Evolutionary conservation across 768 basidiomycete species (phyloP).

Genomic region (Suillus lakei): DNA sequence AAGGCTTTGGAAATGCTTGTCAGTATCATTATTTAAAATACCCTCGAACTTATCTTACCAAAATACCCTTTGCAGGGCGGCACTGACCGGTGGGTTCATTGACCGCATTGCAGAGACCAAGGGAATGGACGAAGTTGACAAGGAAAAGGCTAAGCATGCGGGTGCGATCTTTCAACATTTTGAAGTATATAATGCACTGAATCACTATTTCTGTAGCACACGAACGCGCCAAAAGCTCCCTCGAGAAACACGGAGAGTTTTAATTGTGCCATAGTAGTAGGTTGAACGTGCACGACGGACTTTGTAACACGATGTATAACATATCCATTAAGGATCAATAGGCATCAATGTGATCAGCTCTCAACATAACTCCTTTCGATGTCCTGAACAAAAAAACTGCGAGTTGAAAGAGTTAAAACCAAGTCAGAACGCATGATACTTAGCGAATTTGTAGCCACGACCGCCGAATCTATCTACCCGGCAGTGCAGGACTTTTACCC

Average conservation of each 20-base stretch:
- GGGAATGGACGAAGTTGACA: slow-evolving; percentile 24
- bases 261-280: slow-evolving; percentile 15
- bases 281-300: background rate
- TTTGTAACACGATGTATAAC: background rate
- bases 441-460: background rate
- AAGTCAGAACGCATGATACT: background rate
- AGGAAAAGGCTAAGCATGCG: slow-evolving; percentile 19
- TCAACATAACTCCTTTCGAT: background rate
- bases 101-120: slow-evolving; percentile 30
- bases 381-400: background rate
- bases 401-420: background rate
- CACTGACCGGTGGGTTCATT: slow-evolving; percentile 26
- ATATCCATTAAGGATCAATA: no score
- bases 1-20: slow-evolving; percentile 30
- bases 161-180: slow-evolving; percentile 19
- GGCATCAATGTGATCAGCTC: no score
- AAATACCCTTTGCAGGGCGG: slow-evolving; percentile 21
- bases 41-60: background rate
- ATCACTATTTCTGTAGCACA: slow-evolving; percentile 21
- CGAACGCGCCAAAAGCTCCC: slow-evolving; percentile 8
- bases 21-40: slow-evolving; percentile 7
- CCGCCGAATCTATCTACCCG: background rate
- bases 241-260: slow-evolving; percentile 21
- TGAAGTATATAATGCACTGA: background rate
- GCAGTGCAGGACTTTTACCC: background rate